Percentiles rank a stretch among this genome's conserved stretches.
Conservation (phyloP, 2,329 filamentous ascomycete species). For the Plenodomus tracheiphilus region DNA sequence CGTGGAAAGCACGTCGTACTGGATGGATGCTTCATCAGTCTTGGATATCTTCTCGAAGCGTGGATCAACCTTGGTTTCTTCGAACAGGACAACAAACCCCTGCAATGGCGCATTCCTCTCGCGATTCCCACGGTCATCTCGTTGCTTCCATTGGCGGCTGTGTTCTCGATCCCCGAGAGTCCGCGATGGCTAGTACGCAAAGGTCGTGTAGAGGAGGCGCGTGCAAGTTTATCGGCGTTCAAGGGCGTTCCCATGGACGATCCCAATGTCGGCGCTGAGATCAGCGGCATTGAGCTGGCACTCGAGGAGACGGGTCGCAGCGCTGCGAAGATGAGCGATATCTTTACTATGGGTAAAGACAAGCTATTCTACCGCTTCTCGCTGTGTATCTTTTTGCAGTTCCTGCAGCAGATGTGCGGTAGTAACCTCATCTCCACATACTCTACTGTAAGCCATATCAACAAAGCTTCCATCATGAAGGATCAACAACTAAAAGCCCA, state of each 20-base stretch:
- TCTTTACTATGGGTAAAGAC: conserved; percentile 60
- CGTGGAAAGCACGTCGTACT: conserved; percentile 48
- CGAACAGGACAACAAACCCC: conserved; percentile 58
- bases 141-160: conserved; percentile 57
- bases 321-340: conserved; percentile 64
- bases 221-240: conserved; percentile 46
- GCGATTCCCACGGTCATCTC: conserved; percentile 64
- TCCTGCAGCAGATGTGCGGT: conserved; percentile 57
- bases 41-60: conserved; percentile 51
- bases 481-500: background rate
- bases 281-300: conserved; percentile 63
- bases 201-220: conserved; percentile 68
- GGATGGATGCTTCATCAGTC: conserved; percentile 52
- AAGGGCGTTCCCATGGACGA: conserved; percentile 46
- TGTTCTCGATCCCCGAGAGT: conserved; percentile 73
- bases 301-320: conserved; percentile 55
- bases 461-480: conserved; percentile 32
- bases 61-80: conserved; percentile 61
- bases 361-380: conserved; percentile 65
- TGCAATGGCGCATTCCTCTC: conserved; percentile 70
- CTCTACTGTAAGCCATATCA: conserved; percentile 54
- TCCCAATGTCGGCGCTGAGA: conserved; percentile 62
- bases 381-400: conserved; percentile 55
- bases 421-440: conserved; percentile 56
- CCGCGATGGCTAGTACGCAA: conserved; percentile 70